Conservation (phyloP, 2,329 filamentous ascomycete genomes). For the Sordariomycetes sp. region DNA sequence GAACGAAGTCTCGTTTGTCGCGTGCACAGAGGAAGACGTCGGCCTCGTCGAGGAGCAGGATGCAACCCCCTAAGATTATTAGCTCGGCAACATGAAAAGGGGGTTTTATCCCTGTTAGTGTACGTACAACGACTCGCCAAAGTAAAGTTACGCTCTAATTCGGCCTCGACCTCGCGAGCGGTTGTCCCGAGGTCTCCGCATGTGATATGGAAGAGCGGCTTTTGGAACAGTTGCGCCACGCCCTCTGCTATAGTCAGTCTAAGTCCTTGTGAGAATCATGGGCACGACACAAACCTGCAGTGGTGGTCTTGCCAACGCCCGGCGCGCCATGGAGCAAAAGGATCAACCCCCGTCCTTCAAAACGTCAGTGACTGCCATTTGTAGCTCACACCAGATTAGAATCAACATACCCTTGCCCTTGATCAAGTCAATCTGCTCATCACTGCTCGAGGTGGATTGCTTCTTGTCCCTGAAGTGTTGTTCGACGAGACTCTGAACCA, state of each 20-base stretch:
- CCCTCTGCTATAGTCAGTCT: too few species aligned
- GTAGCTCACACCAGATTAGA: too few species aligned
- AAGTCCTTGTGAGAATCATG: too few species aligned
- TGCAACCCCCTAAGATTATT: too few species aligned
- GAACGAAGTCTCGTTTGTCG: constrained; percentile 10
- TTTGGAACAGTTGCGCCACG: constrained; percentile 11
- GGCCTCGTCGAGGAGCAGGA: constrained; percentile 13
- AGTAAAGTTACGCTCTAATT: constrained; percentile 11
- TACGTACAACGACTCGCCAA: constrained; percentile 13
- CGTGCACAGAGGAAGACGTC: constrained; percentile 9
- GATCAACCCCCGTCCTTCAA: too few species aligned
- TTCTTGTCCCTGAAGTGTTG: constrained; percentile 19
- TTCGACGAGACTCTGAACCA: constrained; percentile 17
- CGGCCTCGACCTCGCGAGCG: constrained; percentile 11
- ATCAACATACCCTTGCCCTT: too few species aligned
- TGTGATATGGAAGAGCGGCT: constrained; percentile 15
- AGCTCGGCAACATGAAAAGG: too few species aligned
- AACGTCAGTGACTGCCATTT: too few species aligned
- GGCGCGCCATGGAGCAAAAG: too few species aligned
- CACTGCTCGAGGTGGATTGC: constrained; percentile 9
- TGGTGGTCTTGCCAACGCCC: neutral
- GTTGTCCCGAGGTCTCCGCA: constrained; percentile 15
- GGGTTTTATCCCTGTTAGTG: too few species aligned
- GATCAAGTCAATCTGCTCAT: constrained; percentile 15
- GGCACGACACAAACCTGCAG: neutral